These are phyloP conservation scores for Globisporangium yorkense DNA, from an alignment of 352 stramenopile genomes.

Conservation along the genomic window DNA sequence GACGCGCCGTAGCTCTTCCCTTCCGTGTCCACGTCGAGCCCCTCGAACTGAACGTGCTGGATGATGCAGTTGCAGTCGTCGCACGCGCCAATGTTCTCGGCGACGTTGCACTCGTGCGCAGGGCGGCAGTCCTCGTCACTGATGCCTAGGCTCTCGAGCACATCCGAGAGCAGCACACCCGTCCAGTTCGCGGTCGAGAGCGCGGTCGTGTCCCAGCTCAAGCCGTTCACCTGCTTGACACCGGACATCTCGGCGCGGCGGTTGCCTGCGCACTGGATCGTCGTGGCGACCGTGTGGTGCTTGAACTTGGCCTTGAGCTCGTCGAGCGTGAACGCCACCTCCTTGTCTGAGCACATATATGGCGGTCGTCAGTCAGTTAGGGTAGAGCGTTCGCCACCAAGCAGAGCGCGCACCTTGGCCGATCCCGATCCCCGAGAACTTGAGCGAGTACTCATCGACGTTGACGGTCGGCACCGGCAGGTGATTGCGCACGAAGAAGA, in stretches of 20 bases:
- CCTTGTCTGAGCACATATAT: no score
- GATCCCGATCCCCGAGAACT: conserved; percentile 62
- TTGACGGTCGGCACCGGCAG: conserved; percentile 92
- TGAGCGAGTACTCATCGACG: conserved; percentile 23
- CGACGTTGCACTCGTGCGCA: conserved; percentile 21
- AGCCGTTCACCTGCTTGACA: conserved; percentile 33
- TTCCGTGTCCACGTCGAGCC: conserved; percentile 34
- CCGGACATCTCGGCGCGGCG: conserved; percentile 73
- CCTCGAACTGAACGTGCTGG: conserved; percentile 47
- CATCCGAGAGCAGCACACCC: conserved; percentile 83
- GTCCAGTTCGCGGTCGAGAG: conserved; percentile 90
- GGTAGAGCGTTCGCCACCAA: background rate
- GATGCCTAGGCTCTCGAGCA: conserved; percentile 70
- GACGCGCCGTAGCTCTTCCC: conserved; percentile 48
- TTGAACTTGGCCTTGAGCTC: conserved; percentile 87
- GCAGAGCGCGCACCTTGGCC: conserved; percentile 16
- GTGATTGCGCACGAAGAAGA: conserved; percentile 99
- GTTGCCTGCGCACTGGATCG: conserved; percentile 93
- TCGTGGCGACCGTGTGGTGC: conserved; percentile 73
- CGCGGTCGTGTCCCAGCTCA: conserved; percentile 40
- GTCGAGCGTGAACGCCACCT: conserved; percentile 57
- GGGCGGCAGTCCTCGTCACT: conserved; percentile 14
- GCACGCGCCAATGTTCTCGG: conserved; percentile 46
- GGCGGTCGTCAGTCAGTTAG: background rate
- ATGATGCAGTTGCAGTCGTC: conserved; percentile 35